Conservation (phyloP, 352 stramenopile species). For the Pythium volutum region DNA sequence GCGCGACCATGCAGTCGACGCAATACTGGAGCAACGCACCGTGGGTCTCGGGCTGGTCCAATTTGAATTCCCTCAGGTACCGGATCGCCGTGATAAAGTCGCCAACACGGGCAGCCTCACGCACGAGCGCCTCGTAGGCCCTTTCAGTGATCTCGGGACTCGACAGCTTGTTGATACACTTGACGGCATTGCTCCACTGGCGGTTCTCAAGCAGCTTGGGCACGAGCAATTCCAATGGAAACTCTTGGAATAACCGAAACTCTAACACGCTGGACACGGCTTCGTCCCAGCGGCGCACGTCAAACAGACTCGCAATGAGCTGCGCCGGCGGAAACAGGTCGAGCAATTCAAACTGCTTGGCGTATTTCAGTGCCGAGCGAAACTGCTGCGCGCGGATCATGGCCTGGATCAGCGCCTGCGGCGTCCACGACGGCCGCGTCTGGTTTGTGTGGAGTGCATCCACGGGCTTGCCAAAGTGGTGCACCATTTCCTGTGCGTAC, state of each 20-base stretch:
- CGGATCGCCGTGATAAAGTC: constrained; percentile 68
- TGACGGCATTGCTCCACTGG: constrained; percentile 68
- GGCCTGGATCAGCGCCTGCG: constrained; percentile 73
- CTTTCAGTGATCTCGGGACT: constrained; percentile 45
- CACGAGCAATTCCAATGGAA: constrained; percentile 61
- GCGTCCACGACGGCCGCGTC: constrained; percentile 61
- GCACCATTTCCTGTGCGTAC: constrained; percentile 78
- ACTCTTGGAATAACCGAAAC: constrained; percentile 65
- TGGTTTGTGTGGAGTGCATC: constrained; percentile 21
- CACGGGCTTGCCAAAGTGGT: constrained; percentile 58
- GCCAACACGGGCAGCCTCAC: constrained; percentile 47
- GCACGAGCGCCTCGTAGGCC: constrained; percentile 47
- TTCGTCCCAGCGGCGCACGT: constrained; percentile 64
- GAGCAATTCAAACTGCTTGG: constrained; percentile 76
- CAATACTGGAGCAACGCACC: constrained; percentile 46
- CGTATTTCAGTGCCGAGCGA: constrained; percentile 70
- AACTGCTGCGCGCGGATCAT: constrained; percentile 79
- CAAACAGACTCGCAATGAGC: constrained; percentile 67
- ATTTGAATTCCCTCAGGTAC: constrained; percentile 79
- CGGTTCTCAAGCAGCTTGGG: constrained; percentile 62
- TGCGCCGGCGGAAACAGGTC: constrained; percentile 62
- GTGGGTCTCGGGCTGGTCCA: constrained; percentile 46
- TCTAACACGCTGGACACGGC: constrained; percentile 75
- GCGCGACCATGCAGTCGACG: constrained; percentile 62
- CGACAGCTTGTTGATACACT: constrained; percentile 80